These are phyloP conservation scores for Ascobolus immersus DNA, from an alignment of 495 filamentous ascomycete species.

Conservation along the genomic window DNA sequence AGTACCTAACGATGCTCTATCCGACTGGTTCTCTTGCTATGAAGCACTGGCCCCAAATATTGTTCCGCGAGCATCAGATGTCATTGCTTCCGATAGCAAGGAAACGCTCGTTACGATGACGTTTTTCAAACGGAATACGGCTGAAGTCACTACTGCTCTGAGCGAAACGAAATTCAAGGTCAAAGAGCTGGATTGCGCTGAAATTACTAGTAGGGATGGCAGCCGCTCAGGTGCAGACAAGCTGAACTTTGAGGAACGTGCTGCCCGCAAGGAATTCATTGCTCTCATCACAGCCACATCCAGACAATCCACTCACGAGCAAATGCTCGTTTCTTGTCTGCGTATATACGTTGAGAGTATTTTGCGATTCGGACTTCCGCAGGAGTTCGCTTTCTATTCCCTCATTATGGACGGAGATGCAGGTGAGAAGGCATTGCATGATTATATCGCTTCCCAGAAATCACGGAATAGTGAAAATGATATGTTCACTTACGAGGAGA, in stretches of 20 bases:
- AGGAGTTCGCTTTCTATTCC: too few relatives aligned
- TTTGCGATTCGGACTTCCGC: constrained; percentile 68
- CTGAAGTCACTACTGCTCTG: constrained; percentile 69
- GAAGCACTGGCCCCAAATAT: constrained; percentile 67
- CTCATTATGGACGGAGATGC: too few relatives aligned
- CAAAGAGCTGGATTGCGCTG: constrained; percentile 75
- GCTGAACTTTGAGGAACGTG: constrained; percentile 64
- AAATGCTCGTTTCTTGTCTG: too few relatives aligned
- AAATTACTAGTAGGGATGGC: too few relatives aligned
- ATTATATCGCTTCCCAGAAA: too few relatives aligned
- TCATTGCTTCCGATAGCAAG: constrained; percentile 60
- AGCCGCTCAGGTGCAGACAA: constrained; percentile 70
- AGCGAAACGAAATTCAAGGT: constrained; percentile 83
- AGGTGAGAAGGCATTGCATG: too few relatives aligned
- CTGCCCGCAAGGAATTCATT: constrained; percentile 86
- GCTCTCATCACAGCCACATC: constrained; percentile 80
- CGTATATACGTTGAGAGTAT: constrained; percentile 95
- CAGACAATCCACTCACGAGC: too few relatives aligned
- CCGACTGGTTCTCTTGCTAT: constrained; percentile 72
- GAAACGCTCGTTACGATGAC: constrained; percentile 73
- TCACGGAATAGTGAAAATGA: too few relatives aligned
- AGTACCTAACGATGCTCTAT: constrained; percentile 47
- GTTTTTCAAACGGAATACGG: constrained; percentile 68
- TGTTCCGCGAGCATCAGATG: constrained; percentile 59
- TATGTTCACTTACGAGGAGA: too few relatives aligned